Conservation (phyloP, 306 rosid genomes). For the Dalbergia cochinchinensis region DNA sequence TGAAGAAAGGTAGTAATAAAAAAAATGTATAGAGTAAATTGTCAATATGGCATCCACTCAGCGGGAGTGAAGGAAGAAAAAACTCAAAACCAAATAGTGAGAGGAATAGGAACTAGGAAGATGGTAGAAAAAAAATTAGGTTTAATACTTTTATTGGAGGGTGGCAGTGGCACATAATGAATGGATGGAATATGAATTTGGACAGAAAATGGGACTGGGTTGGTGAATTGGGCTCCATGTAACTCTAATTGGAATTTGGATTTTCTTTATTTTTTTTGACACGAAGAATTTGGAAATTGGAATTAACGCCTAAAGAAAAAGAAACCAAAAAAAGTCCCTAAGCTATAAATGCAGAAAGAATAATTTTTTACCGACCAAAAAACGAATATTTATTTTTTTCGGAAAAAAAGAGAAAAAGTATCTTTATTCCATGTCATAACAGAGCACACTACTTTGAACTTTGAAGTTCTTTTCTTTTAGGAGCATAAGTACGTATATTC, state of each 20-base stretch:
- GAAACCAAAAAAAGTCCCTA: not conserved
- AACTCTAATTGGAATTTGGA: not conserved
- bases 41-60: not conserved
- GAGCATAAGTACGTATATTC: not conserved
- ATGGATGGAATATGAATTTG: constrained; percentile 2
- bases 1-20: not conserved
- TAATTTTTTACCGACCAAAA: not conserved
- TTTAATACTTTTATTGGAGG: not conserved
- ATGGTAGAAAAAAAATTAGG: not conserved
- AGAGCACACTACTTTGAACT: constrained; percentile 9
- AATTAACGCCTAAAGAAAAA: not conserved
- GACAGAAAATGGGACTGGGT: not conserved
- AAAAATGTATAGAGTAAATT: too few relatives aligned
- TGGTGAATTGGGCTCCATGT: constrained; percentile 15
- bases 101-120: not conserved
- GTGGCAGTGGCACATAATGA: not conserved
- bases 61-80: not conserved
- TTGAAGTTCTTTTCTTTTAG: not conserved
- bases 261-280: too few relatives aligned
- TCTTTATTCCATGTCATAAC: not conserved
- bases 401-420: not conserved
- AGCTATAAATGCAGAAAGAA: not conserved
- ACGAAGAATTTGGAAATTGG: not conserved
- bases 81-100: not conserved
- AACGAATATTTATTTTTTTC: too few relatives aligned